Evolutionary conservation across 1,284 basidiomycete species (phyloP), one percentile per base, ranked within the genome.

Genomic region (Phaffia rhodozyma): DNA sequence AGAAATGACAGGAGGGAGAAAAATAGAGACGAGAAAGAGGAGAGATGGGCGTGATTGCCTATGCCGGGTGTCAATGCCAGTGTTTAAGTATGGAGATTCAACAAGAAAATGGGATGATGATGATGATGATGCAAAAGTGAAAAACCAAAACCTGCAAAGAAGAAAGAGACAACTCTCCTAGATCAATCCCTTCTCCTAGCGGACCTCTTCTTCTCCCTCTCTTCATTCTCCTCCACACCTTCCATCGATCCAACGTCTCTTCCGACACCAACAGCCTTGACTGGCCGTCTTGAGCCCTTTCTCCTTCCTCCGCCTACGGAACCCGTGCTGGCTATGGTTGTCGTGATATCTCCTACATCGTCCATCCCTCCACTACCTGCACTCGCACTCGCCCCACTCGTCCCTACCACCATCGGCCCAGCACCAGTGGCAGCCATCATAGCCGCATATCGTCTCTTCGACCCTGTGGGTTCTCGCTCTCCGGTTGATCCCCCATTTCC

Each of bases 191-290:
- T 50, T 53, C 59, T 60, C 23, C 50, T 60, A 27, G 47, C 59
- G 38, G 38, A 43, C 43, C 59, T 52, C 59, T 60, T 60, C 59
- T 60, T 60, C 25, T 60, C 59, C 32, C 59, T 53, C 51, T 49
- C 57, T 1, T 49, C 47, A 20, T 32, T 53, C 18, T 60, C 59
- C 13, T 52, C 50, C 50, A 34, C 59, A 3, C 59, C 59, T 34
- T 50, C 59, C 57, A 13, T 32, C 57, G 23, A 25, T 4, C n/a
- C 57, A 43, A 4, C 23, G 18, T 30, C 51, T 29, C 25, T n/a
- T 21, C 20, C 59, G 29, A 51, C 47, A 48, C 34, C 50, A 20
- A 32, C 59, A 30, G 21, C 29, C 38, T 43, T 43, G 38, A 43
- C 38, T 11, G 38, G 5, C 5, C 38, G 38, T 43, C 38, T 43